Evolutionary conservation across 208 protist genomes (phyloP), one percentile per base, ranked within the genome.

Genomic region (Trichomonas tenax): DNA sequence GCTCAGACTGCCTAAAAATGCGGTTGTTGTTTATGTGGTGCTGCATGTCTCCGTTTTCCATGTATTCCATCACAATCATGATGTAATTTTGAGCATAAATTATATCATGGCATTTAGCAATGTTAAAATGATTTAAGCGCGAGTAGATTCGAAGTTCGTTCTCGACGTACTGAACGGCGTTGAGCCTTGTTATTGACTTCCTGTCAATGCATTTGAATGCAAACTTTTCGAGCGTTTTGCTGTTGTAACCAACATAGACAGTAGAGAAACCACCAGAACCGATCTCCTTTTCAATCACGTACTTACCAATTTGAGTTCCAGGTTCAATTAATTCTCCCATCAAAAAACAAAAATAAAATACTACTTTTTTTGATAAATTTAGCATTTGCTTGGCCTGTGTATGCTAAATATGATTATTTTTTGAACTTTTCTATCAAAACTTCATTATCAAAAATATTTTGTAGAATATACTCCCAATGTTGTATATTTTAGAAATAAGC

Each of bases 31-130:
- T 96, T 14, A 96, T 96, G 48, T 96, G 23, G 58, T 96, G 26
- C 6, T 95, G 81, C 48, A 96, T 90, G 31, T 96, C 49, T 31
- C 96, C 96, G 72, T 95, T 58, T n/a, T 93, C 45, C 14, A 95
- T 81, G 36, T 86, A 95, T 72, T 96, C 96, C 96, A 96, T 96
- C 0, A 89, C 40, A 48, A 89, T 44, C 58, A 72, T 72, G 58
- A 72, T 72, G 58, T n/a, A 72, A 26, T 8, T n/a, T 72, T 72
- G 11, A 26, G 58, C 26, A 72, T 72, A 72, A 72, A 72, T n/a
- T n/a, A 72, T 72, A 72, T 72, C 58, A 21, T 72, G 26, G 21
- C 58, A 72, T 26, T 72, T 72, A 31, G 58, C 58, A 72, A 72
- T 72, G 58, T 72, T 72, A 31, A 21, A 21, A 72, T 72, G 58